These are phyloP conservation scores for Eimeria falciformis DNA, from an alignment of 169 alveolate genomes.

Conservation along the genomic window DNA sequence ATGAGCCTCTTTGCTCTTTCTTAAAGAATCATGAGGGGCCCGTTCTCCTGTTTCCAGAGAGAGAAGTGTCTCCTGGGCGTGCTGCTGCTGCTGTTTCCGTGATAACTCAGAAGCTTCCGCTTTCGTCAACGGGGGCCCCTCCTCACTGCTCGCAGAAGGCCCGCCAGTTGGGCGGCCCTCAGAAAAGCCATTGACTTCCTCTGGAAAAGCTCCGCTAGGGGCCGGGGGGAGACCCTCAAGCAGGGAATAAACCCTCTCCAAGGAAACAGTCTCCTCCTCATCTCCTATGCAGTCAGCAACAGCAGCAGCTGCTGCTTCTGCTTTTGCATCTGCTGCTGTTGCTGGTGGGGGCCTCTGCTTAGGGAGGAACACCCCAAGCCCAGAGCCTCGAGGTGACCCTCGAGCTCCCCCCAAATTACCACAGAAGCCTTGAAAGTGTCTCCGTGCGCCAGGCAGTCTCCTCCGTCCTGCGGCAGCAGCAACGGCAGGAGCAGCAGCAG, in stretches of 20 bases:
- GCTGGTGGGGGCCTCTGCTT: too few species aligned
- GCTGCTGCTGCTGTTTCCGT: neutral
- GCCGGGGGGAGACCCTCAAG: too few species aligned
- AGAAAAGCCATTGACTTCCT: too few species aligned
- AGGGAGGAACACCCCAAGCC: neutral
- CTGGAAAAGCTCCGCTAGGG: too few species aligned
- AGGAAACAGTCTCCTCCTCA: neutral
- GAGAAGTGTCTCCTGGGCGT: neutral
- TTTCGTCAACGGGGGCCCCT: neutral
- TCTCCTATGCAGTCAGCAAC: neutral
- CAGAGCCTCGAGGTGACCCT: neutral
- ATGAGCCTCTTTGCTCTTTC: too few species aligned
- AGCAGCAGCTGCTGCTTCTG: neutral
- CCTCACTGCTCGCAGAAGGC: too few species aligned
- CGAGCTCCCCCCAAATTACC: neutral
- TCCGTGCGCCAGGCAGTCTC: neutral
- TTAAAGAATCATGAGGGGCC: too few species aligned
- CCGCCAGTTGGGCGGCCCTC: too few species aligned
- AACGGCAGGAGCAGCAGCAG: neutral
- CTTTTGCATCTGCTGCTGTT: constrained; percentile 6
- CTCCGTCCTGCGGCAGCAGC: neutral
- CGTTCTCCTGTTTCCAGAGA: neutral
- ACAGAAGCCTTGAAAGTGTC: neutral
- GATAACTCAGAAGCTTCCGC: neutral
- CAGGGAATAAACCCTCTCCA: neutral